A percentile compares a stretch with the other conserved stretches of the same genome.
Evolutionary conservation across 768 basidiomycete species (phyloP).

Genomic region (Leccinum arenicola): DNA sequence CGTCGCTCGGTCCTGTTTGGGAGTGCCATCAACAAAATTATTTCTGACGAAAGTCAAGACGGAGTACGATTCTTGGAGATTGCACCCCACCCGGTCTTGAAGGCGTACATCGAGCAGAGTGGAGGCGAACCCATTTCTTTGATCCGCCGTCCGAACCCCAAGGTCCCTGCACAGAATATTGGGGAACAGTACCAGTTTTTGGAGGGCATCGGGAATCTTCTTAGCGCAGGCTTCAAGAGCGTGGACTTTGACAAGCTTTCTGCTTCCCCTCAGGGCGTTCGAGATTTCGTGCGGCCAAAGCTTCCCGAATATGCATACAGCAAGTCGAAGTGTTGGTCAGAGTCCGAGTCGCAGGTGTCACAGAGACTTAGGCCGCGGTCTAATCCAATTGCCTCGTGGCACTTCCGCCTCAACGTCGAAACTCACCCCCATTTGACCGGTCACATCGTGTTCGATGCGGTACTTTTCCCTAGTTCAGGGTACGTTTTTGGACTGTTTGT

Average conservation of each 20-base stretch:
- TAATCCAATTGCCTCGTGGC: constrained; percentile 36
- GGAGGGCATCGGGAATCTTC: constrained; percentile 32
- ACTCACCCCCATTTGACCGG: constrained; percentile 38
- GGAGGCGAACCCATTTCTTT: constrained; percentile 31
- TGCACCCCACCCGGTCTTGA: constrained; percentile 34
- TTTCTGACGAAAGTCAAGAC: constrained; percentile 28
- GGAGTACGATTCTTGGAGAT: constrained; percentile 32
- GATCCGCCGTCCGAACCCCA: constrained; percentile 32
- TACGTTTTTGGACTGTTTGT: constrained; percentile 25
- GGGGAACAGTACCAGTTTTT: constrained; percentile 33
- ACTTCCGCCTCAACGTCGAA: constrained; percentile 35
- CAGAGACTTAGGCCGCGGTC: constrained; percentile 25
- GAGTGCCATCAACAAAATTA: constrained; percentile 31
- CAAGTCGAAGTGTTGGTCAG: constrained; percentile 26
- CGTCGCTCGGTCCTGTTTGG: constrained; percentile 35
- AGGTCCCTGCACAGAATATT: constrained; percentile 29
- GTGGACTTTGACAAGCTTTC: constrained; percentile 29
- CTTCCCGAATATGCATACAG: constrained; percentile 33
- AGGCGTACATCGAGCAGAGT: constrained; percentile 33
- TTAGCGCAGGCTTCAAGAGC: constrained; percentile 28
- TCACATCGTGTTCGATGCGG: constrained; percentile 43
- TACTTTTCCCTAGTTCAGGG: constrained; percentile 46
- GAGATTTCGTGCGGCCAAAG: constrained; percentile 22
- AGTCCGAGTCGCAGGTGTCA: constrained; percentile 24
- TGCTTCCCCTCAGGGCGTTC: constrained; percentile 18